Evolutionary conservation across 495 filamentous ascomycete genomes (phyloP).

Genomic region (Xylaria intraflava): DNA sequence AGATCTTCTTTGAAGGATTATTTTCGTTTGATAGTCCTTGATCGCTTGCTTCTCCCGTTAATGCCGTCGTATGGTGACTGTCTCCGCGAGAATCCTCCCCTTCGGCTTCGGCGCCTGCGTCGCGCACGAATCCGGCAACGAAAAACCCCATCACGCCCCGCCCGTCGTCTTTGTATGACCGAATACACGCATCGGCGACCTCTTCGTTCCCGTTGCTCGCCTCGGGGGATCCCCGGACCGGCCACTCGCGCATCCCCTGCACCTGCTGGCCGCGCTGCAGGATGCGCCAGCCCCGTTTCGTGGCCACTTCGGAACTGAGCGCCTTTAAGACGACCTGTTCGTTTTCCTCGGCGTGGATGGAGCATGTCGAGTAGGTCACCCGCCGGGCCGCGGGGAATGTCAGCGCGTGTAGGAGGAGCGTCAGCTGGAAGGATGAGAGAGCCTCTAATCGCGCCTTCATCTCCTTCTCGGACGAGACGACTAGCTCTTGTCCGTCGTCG

Average conservation of each 20-base stretch:
- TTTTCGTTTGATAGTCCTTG: background rate
- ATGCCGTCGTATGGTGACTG: background rate
- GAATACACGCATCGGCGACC: constrained; percentile 65
- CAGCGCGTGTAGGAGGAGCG: constrained; percentile 75
- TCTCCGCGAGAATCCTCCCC: background rate
- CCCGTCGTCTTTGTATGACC: constrained; percentile 72
- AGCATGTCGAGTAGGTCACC: constrained; percentile 91
- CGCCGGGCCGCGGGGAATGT: constrained; percentile 66
- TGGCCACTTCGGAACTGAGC: constrained; percentile 58
- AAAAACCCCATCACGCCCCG: constrained; percentile 54
- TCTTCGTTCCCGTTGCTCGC: constrained; percentile 30
- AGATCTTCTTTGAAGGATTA: background rate
- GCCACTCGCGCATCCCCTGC: constrained; percentile 63
- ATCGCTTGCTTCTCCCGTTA: background rate
- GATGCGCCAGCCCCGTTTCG: constrained; percentile 66
- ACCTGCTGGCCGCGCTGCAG: constrained; percentile 64
- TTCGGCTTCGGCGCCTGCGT: constrained; percentile 13
- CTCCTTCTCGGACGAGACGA: constrained; percentile 36
- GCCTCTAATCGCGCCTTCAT: constrained; percentile 56
- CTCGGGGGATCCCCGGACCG: constrained; percentile 54
- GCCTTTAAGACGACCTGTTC: constrained; percentile 72
- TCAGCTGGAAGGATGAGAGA: constrained; percentile 69
- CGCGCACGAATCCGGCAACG: constrained; percentile 33
- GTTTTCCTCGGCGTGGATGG: constrained; percentile 78
- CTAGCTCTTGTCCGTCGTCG: constrained; percentile 42